Evolutionary conservation across 1,284 basidiomycete species (phyloP), one percentile per base, ranked within the genome.

Genomic region (Moesziomyces sp.): DNA sequence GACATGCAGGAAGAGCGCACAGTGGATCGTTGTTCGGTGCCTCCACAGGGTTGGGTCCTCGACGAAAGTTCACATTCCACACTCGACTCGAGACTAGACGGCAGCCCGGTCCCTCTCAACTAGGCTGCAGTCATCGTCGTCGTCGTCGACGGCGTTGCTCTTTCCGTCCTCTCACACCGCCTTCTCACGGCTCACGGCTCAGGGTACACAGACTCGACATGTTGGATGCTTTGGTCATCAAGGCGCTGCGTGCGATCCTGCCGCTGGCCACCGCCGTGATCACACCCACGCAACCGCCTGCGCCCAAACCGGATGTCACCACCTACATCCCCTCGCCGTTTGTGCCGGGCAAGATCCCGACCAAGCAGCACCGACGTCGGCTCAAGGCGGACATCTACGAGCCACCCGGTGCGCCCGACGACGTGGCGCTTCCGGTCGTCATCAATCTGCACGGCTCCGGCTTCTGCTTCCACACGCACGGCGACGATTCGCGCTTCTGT

Each of bases 401-500:
- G 52, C 71, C 71, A 0, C 40, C 61, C 2, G 45, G 50, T 24
- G 33, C 45, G 21, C 62, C 71, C 3, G 51, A 56, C 33, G 46
- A 69, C 33, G 28, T 58, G 4, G 58, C 65, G 8, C 45, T 76
- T 13, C 76, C 76, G 19, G 48, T 74, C 40, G 52, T 76, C 33
- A 60, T 78, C 64, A 78, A 71, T 33, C 26, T 78, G 24, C 77
- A 78, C 52, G 77, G 75, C 9, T 77, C 75, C 0, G 75, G 74
- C 0, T 78, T 78, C 46, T 62, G 68, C 50, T 62, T 77, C 26
- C 64, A 61, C 46, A 67, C 53, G 0, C 68, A 68, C 50, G 67
- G 75, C 42, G 57, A 64, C 9, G 77, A 78, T 53, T 33, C 71
- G 1, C 45, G 62, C 21, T 78, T 70, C 59, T 77, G 74, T 40